Evolutionary conservation across 2,329 filamentous ascomycete genomes (phyloP), one percentile per base, ranked within the genome.

Genomic region (Aspergillus costaricaensis): DNA sequence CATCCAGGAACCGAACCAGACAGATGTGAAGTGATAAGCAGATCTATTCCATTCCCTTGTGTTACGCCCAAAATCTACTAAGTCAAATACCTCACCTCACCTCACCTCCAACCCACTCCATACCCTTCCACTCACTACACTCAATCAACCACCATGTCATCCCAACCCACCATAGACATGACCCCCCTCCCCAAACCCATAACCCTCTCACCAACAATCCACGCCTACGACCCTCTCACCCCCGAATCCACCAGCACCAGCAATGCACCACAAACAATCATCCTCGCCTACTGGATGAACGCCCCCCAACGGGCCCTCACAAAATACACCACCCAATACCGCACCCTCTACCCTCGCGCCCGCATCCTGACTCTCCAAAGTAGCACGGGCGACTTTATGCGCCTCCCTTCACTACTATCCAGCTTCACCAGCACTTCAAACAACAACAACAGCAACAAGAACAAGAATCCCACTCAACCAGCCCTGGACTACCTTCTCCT

Each of bases 251-350:
- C 7, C 12, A 27, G 21, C 62, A 41, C 1, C 39, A 19, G 5
- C 39, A 15, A 43, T 9, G 19, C 41, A 44, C 17, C 41, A 23
- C 73, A 74, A 17, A 75, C 74, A 49, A 75, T 83, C 25, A 72
- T 83, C 55, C 68, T 83, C 57, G 70, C 80, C 54, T 76, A 80
- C 62, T 84, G 81, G 82, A 80, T 83, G 72, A 78, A 79, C 53
- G 81, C 81, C 2, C 67, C 70, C 7, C 67, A 75, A 1, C 74
- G 77, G 15, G 77, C 81, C 49, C 70, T 82, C 27, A 67, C 74
- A 54, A 83, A 83, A 71, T 84, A 83, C 65, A 74, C 79, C n/a
- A 58, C 70, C 1, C 72, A 75, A 55, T 83, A 84, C 67, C 70
- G 72, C 25, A 70, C 68, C 1, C 71, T 82, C 5, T 77, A 76